Evolutionary conservation across 2,329 filamentous ascomycete genomes (phyloP).

Genomic region (Fusarium sp.): DNA sequence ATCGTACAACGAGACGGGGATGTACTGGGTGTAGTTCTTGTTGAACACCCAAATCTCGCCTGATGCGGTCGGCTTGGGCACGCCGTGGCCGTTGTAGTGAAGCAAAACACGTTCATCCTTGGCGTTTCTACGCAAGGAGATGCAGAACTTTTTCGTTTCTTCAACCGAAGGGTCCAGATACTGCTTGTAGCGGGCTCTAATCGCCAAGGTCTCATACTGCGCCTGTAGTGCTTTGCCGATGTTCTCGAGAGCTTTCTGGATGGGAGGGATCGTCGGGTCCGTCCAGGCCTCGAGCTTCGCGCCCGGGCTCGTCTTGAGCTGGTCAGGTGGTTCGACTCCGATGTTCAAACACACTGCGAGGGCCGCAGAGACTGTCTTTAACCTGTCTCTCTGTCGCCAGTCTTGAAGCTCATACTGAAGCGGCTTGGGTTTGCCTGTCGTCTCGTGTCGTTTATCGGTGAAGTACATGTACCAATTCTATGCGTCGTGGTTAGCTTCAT

Average conservation of each 20-base stretch:
- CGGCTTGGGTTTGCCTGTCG: slow-evolving; percentile 86
- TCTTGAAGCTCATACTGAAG: slow-evolving; percentile 79
- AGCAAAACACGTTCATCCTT: slow-evolving; percentile 97
- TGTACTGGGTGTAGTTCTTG: slow-evolving; percentile 98
- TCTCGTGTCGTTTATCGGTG: slow-evolving; percentile 97
- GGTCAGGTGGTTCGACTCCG: slow-evolving; percentile 95
- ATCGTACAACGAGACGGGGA: slow-evolving; percentile 95
- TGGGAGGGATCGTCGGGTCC: slow-evolving; percentile 84
- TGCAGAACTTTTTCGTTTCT: slow-evolving; percentile 96
- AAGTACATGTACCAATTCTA: slow-evolving; percentile 99
- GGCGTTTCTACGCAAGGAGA: slow-evolving; percentile 88
- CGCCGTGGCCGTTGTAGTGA: slow-evolving; percentile 98
- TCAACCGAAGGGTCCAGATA: slow-evolving; percentile 96
- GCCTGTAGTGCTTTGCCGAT: slow-evolving; percentile 97
- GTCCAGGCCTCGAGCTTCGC: slow-evolving; percentile 98
- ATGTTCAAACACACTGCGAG: slow-evolving; percentile 96
- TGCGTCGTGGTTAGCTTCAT: slow-evolving; percentile 22
- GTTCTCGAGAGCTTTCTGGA: slow-evolving; percentile 88
- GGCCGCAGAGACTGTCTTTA: slow-evolving; percentile 96
- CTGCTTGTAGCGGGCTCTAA: slow-evolving; percentile 97
- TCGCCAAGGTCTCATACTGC: slow-evolving; percentile 95
- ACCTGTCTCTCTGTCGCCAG: slow-evolving; percentile 95
- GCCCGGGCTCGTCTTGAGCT: slow-evolving; percentile 93
- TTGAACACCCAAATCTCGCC: slow-evolving; percentile 99
- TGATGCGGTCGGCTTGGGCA: slow-evolving; percentile 93